Base-by-base conservation (phyloP, 1,284 basidiomycete genomes). In the Agaricales sp. region DNA sequence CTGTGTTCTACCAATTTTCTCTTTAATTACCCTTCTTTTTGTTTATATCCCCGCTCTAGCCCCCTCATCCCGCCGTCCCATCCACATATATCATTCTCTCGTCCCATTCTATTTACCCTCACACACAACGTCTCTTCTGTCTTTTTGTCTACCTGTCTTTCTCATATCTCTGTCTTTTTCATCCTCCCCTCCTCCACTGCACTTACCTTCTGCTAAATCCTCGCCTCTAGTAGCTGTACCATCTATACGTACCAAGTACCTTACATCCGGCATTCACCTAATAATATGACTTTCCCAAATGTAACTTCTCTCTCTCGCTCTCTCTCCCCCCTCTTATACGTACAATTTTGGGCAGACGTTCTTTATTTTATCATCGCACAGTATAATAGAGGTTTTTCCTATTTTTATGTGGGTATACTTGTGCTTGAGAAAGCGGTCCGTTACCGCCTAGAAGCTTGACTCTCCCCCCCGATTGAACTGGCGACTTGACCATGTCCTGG, bases 401-500 rank as follows among this genome's bases (percentile, higher is more conserved):
- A n/a, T n/a, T n/a, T n/a, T n/a, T n/a, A n/a, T n/a, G n/a, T n/a
- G n/a, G n/a, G n/a, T n/a, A n/a, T n/a, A n/a, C n/a, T n/a, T n/a
- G n/a, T n/a, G n/a, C n/a, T n/a, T n/a, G n/a, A n/a, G n/a, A n/a
- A n/a, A n/a, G n/a, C n/a, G n/a, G n/a, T n/a, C n/a, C n/a, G n/a
- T n/a, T n/a, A n/a, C n/a, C n/a, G n/a, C n/a, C n/a, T n/a, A n/a
- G n/a, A n/a, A n/a, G n/a, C n/a, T n/a, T n/a, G n/a, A n/a, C n/a
- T n/a, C n/a, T n/a, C n/a, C n/a, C n/a, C n/a, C n/a, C n/a, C n/a
- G n/a, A n/a, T n/a, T n/a, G n/a, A n/a, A n/a, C n/a, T n/a, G n/a
- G n/a, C n/a, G n/a, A n/a, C n/a, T n/a, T n/a, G n/a, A n/a, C n/a
- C 37, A 74, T 74, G 78, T 81, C 78, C 21, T 80, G 78, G 78